Evolutionary conservation across 768 basidiomycete genomes (phyloP).

Genomic region (Mrakia frigida): DNA sequence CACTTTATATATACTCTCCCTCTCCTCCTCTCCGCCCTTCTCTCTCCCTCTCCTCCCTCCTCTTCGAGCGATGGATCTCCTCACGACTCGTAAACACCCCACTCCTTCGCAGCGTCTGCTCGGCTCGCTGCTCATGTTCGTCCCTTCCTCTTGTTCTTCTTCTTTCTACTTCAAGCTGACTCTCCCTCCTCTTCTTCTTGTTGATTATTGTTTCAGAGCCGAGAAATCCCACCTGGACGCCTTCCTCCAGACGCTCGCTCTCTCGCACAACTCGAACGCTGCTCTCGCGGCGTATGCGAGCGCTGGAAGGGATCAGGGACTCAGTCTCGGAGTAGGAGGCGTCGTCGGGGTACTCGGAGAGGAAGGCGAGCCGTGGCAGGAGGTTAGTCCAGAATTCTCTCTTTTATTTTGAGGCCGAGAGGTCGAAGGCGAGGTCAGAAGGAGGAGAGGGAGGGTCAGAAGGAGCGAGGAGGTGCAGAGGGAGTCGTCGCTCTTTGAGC

Average conservation of each 20-base stretch:
- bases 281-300: constrained; percentile 29
- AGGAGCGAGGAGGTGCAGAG: neutral
- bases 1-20: too few species aligned
- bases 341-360: constrained; percentile 30
- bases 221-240: constrained; percentile 32
- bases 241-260: constrained; percentile 24
- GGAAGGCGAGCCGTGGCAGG: constrained; percentile 23
- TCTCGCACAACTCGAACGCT: constrained; percentile 28
- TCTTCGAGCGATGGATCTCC: neutral
- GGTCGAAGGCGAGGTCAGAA: neutral
- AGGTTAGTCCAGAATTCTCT: constrained; percentile 16
- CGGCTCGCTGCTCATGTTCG: constrained; percentile 20
- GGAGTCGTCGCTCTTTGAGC: too few species aligned
- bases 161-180: neutral
- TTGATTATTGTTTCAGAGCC: neutral
- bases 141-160: neutral
- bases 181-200: neutral
- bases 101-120: constrained; percentile 27
- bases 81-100: constrained; percentile 16
- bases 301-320: constrained; percentile 28
- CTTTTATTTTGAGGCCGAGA: neutral
- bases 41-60: neutral
- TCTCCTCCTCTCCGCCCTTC: neutral
- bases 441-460: neutral
- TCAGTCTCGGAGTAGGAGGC: constrained; percentile 24